Evolutionary conservation across 2,329 filamentous ascomycete genomes (phyloP), one percentile per base, ranked within the genome.

Genomic region (Ceratocystis colombiana): DNA sequence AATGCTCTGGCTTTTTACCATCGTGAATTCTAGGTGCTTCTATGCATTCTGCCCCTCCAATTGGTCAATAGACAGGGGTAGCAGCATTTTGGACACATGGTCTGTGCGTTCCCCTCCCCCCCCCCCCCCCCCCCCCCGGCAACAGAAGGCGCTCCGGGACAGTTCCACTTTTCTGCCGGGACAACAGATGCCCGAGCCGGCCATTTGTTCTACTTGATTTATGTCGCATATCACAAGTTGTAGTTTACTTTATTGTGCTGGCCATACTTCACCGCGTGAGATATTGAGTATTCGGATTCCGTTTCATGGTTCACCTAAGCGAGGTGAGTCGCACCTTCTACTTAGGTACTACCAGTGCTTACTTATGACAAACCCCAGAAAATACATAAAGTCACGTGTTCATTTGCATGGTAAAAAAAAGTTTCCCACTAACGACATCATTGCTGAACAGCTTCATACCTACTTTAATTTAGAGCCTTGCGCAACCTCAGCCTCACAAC

Each of bases 21-120:
- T 68, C 67, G 59, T 65, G 62, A 66, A 68, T 68, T 68, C 67
- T 68, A 68, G 67, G 61, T 68, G 61, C 62, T 68, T 68, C 67
- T 62, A 68, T 64, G 44, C 41, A 37, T n/a, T 68, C 65, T 57
- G 28, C 48, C 45, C 50, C 48, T 61, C 67, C 44, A 64, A 46
- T 61, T 64, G 53, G 64, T 50, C 28, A 66, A 45, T 25, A 15
- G 17, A 68, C 64, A 68, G 61, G 64, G 67, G 67, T 63, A 44
- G 20, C 45, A 25, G 33, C 44, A 33, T 57, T 61, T 62, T 41
- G n/a, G 59, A 50, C 57, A 59, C 10, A 17, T 68, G 67, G 67
- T 41, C 61, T 45, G 67, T 68, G 67, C 67, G 53, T 4, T 12
- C 37, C 1, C 20, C 20, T 1, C 8, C 22, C 22, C 22, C 22